Conservation (phyloP, 2,329 filamentous ascomycete genomes). For the Elsinoe arachidis region DNA sequence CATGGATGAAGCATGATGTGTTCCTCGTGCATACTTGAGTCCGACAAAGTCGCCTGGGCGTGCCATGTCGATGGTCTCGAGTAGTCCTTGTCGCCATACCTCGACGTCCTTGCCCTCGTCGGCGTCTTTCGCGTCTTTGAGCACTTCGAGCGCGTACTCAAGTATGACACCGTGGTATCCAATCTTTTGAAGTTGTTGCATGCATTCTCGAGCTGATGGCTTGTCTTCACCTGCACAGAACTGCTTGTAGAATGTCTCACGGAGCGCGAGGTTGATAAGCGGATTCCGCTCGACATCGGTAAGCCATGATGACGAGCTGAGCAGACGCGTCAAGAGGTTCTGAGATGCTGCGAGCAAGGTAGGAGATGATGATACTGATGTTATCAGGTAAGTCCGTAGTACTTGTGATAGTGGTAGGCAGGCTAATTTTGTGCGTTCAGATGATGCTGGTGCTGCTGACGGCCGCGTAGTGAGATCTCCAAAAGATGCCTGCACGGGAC, state of each 20-base stretch:
- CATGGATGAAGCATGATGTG: not conserved
- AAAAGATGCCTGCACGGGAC: not conserved
- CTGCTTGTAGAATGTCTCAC: conserved; percentile 79
- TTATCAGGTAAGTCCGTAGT: conserved; percentile 61
- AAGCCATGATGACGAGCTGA: conserved; percentile 57
- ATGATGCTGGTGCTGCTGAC: not conserved
- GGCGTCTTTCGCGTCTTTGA: conserved; percentile 47
- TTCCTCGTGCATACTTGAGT: conserved; percentile 36
- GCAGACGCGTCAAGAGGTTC: conserved; percentile 57
- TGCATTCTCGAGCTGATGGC: conserved; percentile 57
- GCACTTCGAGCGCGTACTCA: conserved; percentile 74
- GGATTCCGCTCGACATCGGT: conserved; percentile 70
- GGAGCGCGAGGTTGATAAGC: conserved; percentile 59
- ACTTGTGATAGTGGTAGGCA: conserved; percentile 59
- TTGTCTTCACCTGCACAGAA: conserved; percentile 79
- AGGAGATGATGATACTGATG: conserved; percentile 60
- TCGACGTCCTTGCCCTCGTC: conserved; percentile 53
- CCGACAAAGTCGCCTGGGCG: conserved; percentile 46
- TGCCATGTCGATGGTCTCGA: conserved; percentile 58
- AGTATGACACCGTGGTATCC: conserved; percentile 80
- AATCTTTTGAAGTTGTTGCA: conserved; percentile 57
- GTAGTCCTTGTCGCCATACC: conserved; percentile 64
- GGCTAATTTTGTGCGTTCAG: conserved; percentile 40
- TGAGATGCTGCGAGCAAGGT: conserved; percentile 63
- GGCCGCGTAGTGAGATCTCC: not conserved